Evolutionary conservation across 768 basidiomycete species (phyloP), one percentile per base, ranked within the genome.

Genomic region (Botryobasidium botryosum): DNA sequence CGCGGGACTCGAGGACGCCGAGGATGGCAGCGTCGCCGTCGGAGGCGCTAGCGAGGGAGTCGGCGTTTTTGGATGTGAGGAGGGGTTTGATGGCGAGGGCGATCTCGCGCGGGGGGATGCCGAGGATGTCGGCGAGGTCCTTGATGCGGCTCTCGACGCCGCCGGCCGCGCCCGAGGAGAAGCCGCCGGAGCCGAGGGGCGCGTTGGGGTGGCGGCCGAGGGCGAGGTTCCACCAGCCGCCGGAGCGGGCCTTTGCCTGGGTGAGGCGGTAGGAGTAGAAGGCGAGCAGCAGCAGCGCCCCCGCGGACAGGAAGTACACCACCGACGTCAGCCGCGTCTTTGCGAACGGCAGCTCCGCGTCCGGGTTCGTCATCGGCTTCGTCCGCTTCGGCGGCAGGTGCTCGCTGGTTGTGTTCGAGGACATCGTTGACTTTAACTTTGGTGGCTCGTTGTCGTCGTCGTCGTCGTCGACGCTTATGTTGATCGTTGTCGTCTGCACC

Each of bases 241-340:
- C 49, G 23, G 49, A 25, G 8, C 43, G 23, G 32, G 31, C 13
- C 40, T 50, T 50, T 45, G 45, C 46, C 31, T 46, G 45, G 5
- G 49, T 47, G 41, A 50, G 28, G n/a, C 49, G 38, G 26, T 43
- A 50, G 31, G 45, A 33, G 46, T 50, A 50, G 45, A 50, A 47
- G n/a, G 39, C 20, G 24, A 40, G 35, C 28, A 50, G 12, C 33
- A 26, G 20, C 7, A 50, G 33, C 3, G 41, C 35, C 21, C 25
- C 23, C 40, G 47, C 21, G 15, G 49, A 31, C 21, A 50, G 33
- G 35, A 23, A 23, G 49, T 50, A 42, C 17, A 50, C 43, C 40
- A 50, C 31, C n/a, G n/a, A n/a, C n/a, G n/a, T n/a, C n/a, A n/a
- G n/a, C n/a, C n/a, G n/a, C n/a, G n/a, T n/a, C n/a, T n/a, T n/a